Conservation (phyloP, 352 stramenopile species). For the Globisporangium lucens region DNA sequence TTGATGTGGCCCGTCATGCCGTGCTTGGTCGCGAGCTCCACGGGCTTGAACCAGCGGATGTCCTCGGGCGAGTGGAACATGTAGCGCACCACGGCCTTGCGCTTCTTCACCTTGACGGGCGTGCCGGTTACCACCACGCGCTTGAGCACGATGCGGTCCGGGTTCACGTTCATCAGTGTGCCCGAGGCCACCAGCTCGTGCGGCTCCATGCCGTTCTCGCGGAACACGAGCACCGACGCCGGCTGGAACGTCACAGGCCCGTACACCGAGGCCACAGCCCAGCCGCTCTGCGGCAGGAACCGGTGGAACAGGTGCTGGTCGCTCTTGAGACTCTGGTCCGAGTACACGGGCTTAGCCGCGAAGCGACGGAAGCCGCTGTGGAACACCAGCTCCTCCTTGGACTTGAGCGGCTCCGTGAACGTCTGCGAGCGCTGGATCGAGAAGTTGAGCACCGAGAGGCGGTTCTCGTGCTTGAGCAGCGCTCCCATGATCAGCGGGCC, state of each 20-base stretch:
- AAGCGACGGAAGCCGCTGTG: conserved; percentile 96
- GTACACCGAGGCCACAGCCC: conserved; percentile 90
- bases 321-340: conserved; percentile 97
- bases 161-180: conserved; percentile 95
- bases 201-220: conserved; percentile 35
- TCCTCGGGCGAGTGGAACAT: conserved; percentile 99
- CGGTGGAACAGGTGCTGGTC: conserved; percentile 99
- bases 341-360: conserved; percentile 93
- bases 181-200: conserved; percentile 92
- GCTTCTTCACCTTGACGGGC: conserved; percentile 98
- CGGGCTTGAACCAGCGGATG: conserved; percentile 98
- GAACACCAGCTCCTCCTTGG: conserved; percentile 95
- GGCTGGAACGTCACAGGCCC: conserved; percentile 96
- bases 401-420: conserved; percentile 92
- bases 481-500: conserved; percentile 75
- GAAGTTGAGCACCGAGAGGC: conserved; percentile 97
- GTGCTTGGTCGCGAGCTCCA: conserved; percentile 97
- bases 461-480: conserved; percentile 96
- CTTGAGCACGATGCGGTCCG: conserved; percentile 98
- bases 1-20: conserved; percentile 98
- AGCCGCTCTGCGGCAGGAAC: conserved; percentile 91
- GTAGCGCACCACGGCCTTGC: conserved; percentile 97
- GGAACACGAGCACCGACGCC: conserved; percentile 95
- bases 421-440: conserved; percentile 84
- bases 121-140: conserved; percentile 98